phyloP scores from a whole-genome alignment of 306 rosid species.

The Astragalus membranaceus region DNA sequence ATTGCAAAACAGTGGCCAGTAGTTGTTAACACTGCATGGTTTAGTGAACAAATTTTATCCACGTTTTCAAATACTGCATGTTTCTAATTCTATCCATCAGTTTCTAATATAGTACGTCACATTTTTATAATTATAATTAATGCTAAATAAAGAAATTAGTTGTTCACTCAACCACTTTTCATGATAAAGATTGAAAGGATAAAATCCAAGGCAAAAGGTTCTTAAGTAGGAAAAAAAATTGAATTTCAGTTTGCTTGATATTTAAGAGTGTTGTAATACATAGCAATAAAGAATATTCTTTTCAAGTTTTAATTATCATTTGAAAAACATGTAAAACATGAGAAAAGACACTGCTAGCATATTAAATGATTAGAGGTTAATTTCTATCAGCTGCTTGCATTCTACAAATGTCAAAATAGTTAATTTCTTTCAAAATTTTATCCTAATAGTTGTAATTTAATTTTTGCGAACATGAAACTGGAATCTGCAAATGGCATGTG shows the following conservation, averaged over 20 bases:
- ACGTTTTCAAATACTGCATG: not conserved
- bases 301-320: too few relatives aligned
- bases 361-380: too few relatives aligned
- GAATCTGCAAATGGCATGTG: too few relatives aligned
- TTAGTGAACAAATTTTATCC: not conserved
- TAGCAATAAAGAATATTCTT: too few relatives aligned
- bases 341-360: too few relatives aligned
- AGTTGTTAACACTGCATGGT: not conserved
- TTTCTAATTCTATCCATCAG: not conserved
- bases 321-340: too few relatives aligned
- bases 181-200: slow-evolving; percentile 10
- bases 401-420: not conserved
- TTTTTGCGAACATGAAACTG: too few relatives aligned
- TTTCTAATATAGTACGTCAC: not conserved
- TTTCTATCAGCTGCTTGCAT: not conserved
- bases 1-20: not conserved
- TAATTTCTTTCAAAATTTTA: too few relatives aligned
- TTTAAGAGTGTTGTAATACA: too few relatives aligned
- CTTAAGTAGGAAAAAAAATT: not conserved
- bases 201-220: not conserved
- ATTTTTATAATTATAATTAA: not conserved
- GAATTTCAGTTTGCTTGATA: not conserved
- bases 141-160: not conserved
- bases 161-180: slow-evolving; percentile 17
- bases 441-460: too few relatives aligned